A percentile compares a stretch with the other conserved stretches of the same genome.
Evolutionary conservation across 202 grass and related monocot genomes (phyloP).

Genomic region (Miscanthus sacchariflorus): DNA sequence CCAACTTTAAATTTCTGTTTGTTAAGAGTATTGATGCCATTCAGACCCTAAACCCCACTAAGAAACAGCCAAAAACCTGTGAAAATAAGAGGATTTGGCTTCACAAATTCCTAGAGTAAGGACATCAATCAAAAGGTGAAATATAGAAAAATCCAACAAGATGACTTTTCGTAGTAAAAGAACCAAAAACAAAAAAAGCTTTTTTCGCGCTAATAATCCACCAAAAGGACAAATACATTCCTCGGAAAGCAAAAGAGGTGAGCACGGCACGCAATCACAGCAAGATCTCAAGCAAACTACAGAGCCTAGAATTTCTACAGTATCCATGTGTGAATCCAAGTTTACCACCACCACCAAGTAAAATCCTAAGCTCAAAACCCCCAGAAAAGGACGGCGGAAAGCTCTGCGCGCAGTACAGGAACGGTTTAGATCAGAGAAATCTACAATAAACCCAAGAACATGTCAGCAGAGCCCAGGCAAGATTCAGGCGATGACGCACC

Average conservation of each 20-base stretch:
- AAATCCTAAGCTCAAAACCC: slow-evolving; percentile 14
- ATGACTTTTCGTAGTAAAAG: background rate
- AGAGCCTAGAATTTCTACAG: background rate
- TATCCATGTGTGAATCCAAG: background rate
- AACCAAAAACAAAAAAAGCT: background rate
- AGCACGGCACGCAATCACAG: slow-evolving; percentile 26
- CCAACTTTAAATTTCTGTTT: background rate
- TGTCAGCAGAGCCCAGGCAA: slow-evolving; percentile 36
- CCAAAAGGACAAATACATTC: background rate
- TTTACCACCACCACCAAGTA: background rate
- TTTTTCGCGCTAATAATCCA: slow-evolving; percentile 3
- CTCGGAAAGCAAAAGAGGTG: background rate
- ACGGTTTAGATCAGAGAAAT: slow-evolving; percentile 14
- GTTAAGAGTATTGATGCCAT: background rate
- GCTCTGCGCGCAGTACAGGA: background rate
- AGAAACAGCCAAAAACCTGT: background rate
- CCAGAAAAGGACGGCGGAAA: slow-evolving; percentile 2
- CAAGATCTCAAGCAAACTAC: slow-evolving; percentile 24
- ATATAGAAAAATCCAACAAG: background rate
- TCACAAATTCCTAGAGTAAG: background rate
- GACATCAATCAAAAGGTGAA: background rate
- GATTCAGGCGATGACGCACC: slow-evolving; percentile 40
- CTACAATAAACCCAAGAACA: slow-evolving; percentile 4
- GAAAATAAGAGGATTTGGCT: slow-evolving; percentile 12
- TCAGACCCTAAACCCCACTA: background rate